Base-by-base conservation (phyloP, 805 yeast genomes). In the Cyberlindnera sargentensis region DNA sequence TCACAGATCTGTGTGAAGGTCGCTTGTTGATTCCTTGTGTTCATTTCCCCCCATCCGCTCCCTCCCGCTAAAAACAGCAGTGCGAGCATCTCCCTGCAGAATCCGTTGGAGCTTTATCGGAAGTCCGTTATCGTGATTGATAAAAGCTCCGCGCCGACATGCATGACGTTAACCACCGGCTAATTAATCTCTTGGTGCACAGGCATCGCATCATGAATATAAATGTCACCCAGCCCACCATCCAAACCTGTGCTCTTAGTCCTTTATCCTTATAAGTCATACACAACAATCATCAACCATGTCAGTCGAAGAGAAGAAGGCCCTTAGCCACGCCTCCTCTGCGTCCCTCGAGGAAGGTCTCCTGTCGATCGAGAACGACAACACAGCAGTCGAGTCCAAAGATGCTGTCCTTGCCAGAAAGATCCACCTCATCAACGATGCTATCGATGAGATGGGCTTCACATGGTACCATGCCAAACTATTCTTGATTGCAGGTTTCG, bases 361-460 rank as follows among this genome's bases (percentile, higher is more conserved):
- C 15, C 10, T 10, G 20, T 30, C 40, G 5, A 20, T 37, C 34
- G 10, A 15, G 20, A 23, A 30, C 4, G 55, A 51, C 26, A 44
- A 47, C 44, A 37, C 30, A 32, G 53, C 46, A 15, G 47, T 44
- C 28, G 56, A 74, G 74, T 1, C 65, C 5, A 40, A 40, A n/a
- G 58, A 54, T 34, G 29, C 46, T 7, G 56, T 51, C 6, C 43
- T 53, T 4, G 43, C 56, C 3, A 46, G 48, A 37, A 75, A 74
- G 46, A 71, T 75, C 54, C 60, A 58, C 36, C 56, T 76, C 8
- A 61, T 76, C 40, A 75, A 76, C 56, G 59, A 73, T 45, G 80
- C 83, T 15, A 65, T 78, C 44, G 81, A 78, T 53, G 79, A 78
- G 51, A 75, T 78, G 42, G 83, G 83, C 0, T 75, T 78, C 61